These are phyloP conservation scores for Yamadazyma nakazawae DNA, from an alignment of 805 yeast species.

Conservation along the genomic window DNA sequence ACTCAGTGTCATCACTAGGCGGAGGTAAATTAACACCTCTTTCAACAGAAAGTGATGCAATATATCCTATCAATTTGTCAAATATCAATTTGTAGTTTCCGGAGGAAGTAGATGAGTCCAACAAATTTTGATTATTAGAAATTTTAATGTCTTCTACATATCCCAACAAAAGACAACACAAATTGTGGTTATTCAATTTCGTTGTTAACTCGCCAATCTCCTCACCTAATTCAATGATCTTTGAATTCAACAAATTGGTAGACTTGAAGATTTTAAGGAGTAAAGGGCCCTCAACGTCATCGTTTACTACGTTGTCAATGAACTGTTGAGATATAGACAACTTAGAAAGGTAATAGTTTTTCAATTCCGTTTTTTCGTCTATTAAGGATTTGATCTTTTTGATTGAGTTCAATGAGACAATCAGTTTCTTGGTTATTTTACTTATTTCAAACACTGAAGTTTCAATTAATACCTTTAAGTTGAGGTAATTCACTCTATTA, in stretches of 20 bases:
- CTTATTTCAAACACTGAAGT: conserved; percentile 40
- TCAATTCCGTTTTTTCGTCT: conserved; percentile 28
- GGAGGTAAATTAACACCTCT: conserved; percentile 39
- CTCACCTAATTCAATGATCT: conserved; percentile 21
- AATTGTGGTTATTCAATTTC: conserved; percentile 38
- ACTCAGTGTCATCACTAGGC: conserved; percentile 15
- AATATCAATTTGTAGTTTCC: conserved; percentile 16
- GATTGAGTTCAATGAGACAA: conserved; percentile 28
- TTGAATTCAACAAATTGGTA: conserved; percentile 29
- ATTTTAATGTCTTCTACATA: conserved; percentile 43
- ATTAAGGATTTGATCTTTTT: conserved; percentile 26
- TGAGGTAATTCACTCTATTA: conserved; percentile 31
- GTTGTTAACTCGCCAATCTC: conserved; percentile 28
- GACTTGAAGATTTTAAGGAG: conserved; percentile 32
- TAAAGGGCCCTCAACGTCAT: conserved; percentile 26
- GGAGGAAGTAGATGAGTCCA: background rate
- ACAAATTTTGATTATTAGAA: conserved; percentile 10
- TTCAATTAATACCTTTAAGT: conserved; percentile 43
- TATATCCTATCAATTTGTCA: conserved; percentile 45
- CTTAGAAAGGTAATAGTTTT: conserved; percentile 29
- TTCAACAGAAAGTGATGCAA: conserved; percentile 46
- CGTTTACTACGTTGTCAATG: conserved; percentile 22
- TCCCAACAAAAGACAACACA: conserved; percentile 45
- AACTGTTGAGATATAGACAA: conserved; percentile 33
- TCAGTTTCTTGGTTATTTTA: conserved; percentile 31